Conservation (phyloP, 441 rosid genomes). For the Hypseocharis bilobata region DNA sequence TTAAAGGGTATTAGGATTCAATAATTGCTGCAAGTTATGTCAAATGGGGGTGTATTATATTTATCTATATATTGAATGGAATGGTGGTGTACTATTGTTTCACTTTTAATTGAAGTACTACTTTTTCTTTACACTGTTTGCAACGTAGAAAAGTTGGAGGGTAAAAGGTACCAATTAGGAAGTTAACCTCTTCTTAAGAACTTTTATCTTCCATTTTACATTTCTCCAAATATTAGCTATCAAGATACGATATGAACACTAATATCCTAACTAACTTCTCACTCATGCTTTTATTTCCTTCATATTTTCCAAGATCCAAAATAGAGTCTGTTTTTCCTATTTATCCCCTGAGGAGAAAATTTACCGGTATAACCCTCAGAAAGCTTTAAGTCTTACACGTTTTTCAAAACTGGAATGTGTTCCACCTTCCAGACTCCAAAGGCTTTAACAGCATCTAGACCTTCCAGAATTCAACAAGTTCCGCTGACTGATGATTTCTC, state of each 20-base stretch:
- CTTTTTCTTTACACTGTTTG: not conserved
- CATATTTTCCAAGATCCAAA: no score
- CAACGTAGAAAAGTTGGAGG: constrained; percentile 2
- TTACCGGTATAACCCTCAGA: not conserved
- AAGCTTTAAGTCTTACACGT: not conserved
- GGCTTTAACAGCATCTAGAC: not conserved
- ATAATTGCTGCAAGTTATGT: not conserved
- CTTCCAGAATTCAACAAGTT: not conserved
- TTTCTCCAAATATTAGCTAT: not conserved
- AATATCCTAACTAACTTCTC: not conserved
- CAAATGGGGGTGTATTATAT: no score
- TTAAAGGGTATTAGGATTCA: not conserved
- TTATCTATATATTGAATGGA: no score
- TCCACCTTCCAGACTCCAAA: constrained; percentile 6
- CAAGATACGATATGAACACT: not conserved
- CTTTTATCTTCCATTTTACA: constrained; percentile 3
- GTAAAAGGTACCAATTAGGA: not conserved
- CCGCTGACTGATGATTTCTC: not conserved
- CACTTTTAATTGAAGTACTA: not conserved
- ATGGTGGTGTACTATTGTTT: no score
- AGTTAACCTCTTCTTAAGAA: not conserved
- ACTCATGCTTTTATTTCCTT: no score
- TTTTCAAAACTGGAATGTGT: not conserved
- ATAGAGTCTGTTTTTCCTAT: not conserved
- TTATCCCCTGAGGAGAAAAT: not conserved